These are phyloP conservation scores for Aureobasidium sp. DNA, from an alignment of 2,329 filamentous ascomycete genomes.

Conservation along the genomic window DNA sequence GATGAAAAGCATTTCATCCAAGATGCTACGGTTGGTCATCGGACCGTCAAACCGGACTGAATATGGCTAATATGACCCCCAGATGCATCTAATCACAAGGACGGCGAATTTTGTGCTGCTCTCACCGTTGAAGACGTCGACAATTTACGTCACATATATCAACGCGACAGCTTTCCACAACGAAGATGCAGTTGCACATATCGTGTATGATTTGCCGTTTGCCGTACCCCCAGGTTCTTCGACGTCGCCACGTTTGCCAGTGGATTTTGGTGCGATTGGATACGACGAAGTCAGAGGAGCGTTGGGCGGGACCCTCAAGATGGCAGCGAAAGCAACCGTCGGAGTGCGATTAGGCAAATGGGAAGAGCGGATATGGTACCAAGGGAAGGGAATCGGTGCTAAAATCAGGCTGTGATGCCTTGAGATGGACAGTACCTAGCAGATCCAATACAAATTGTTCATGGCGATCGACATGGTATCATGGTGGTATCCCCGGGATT, in stretches of 20 bases:
- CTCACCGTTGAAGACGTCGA: conserved; percentile 67
- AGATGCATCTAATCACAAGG: conserved; percentile 74
- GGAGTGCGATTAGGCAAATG: conserved; percentile 67
- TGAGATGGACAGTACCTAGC: background rate
- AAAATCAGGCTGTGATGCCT: conserved; percentile 32
- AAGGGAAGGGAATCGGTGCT: conserved; percentile 39
- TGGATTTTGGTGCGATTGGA: conserved; percentile 65
- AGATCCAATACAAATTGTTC: background rate
- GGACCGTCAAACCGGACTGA: background rate
- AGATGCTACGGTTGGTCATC: conserved; percentile 53
- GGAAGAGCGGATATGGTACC: conserved; percentile 56
- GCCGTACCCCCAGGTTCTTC: conserved; percentile 59
- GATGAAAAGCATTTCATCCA: conserved; percentile 63
- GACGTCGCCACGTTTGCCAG: conserved; percentile 67
- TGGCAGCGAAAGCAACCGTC: conserved; percentile 71
- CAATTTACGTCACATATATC: conserved; percentile 66
- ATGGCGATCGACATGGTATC: background rate
- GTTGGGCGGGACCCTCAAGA: conserved; percentile 66
- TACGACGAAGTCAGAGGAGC: conserved; percentile 75
- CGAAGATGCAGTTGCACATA: conserved; percentile 66
- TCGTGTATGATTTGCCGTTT: conserved; percentile 66
- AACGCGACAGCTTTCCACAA: conserved; percentile 79
- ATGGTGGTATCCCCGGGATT: background rate
- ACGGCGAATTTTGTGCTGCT: conserved; percentile 76
- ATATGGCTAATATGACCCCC: background rate